Evolutionary conservation across 23 red algal species (phyloP), one percentile per base, ranked within the genome.

Genomic region (Porphyridium purpureum): DNA sequence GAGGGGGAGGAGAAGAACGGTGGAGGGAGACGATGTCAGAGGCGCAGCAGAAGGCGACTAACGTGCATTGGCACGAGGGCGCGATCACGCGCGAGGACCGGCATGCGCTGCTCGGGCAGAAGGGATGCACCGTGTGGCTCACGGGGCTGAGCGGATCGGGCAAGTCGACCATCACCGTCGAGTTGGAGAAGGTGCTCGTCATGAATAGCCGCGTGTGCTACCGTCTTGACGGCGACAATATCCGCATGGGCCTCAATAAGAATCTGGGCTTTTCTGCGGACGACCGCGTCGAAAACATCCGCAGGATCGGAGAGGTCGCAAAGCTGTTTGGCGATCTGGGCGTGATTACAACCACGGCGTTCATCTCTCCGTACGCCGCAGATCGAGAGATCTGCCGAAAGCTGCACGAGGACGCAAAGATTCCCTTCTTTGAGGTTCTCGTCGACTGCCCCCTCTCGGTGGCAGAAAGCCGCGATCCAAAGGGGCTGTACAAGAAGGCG

Each of bases 401-500:
- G 59, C 55, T 98, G 27, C 90, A 98, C 32, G 74, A 84, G 28
- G 80, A 64, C 65, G 64, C 74, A 5, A 53, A 62, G 24, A 72
- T 98, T 7, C 77, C 69, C 5, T 98, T 98, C 54, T 58, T 80
- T 36, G 90, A 98, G 54, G 90, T 98, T 0, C 64, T 67, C 35
- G 81, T 98, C 15, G 78, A 80, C 31, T 83, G 81, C 50, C 90
- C 90, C 1, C 70, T 98, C 17, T 68, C 51, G 11, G 78, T 98
- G 19, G 80, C 80, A 1, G 90, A 98, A 70, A 15, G 75, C 40
- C 77, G 90, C 51, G 90, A 98, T 33, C 90, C 90, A 21, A 98
- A 98, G 71, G 90, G 90, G 17, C 73, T 98, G 23, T 98, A 98
- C 72, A 84, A 81, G 55, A 98, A 98, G 79, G 90, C 90, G 1